A percentile compares a stretch with the other conserved stretches of the same genome.
Evolutionary conservation across 2,329 filamentous ascomycete genomes (phyloP).

Genomic region (Ophiostoma montium): DNA sequence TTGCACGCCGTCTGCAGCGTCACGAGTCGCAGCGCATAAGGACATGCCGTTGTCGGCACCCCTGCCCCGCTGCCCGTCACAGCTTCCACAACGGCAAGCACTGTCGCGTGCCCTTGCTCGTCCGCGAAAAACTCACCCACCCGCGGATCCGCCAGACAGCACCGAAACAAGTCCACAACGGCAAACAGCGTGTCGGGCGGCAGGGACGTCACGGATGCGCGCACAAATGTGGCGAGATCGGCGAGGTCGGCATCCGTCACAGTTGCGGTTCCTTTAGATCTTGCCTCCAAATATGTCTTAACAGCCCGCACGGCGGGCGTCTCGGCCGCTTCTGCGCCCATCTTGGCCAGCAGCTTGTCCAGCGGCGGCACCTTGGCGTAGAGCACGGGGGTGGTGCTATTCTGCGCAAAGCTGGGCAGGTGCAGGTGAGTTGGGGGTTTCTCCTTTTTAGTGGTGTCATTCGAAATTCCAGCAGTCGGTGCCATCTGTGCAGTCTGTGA

Average conservation of each 20-base stretch:
- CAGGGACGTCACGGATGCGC: constrained; percentile 37
- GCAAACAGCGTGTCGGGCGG: constrained; percentile 59
- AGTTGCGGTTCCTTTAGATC: constrained; percentile 43
- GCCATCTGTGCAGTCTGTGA: constrained; percentile 18
- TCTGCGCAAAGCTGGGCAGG: constrained; percentile 54
- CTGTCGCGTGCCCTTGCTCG: constrained; percentile 50
- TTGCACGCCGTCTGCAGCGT: constrained; percentile 76
- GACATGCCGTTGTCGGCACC: no score
- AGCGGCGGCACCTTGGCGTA: constrained; percentile 73
- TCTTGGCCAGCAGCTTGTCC: constrained; percentile 66
- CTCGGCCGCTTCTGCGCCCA: constrained; percentile 38
- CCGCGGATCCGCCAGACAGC: constrained; percentile 61
- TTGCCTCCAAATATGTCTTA: constrained; percentile 54
- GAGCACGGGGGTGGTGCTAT: constrained; percentile 48
- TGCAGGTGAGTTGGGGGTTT: constrained; percentile 39
- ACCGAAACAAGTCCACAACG: constrained; percentile 70
- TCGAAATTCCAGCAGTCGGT: no score
- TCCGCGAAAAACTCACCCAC: constrained; percentile 74
- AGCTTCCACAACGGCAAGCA: constrained; percentile 45
- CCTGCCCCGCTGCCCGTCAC: constrained; percentile 43
- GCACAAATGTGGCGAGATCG: constrained; percentile 48
- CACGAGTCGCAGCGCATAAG: constrained; percentile 73
- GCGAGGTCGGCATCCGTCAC: constrained; percentile 68
- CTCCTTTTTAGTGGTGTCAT: no score
- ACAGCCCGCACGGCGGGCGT: constrained; percentile 49